These are phyloP conservation scores for Tuctoria greenei DNA, from an alignment of 176 grass and related monocot genomes.

Conservation along the genomic window DNA sequence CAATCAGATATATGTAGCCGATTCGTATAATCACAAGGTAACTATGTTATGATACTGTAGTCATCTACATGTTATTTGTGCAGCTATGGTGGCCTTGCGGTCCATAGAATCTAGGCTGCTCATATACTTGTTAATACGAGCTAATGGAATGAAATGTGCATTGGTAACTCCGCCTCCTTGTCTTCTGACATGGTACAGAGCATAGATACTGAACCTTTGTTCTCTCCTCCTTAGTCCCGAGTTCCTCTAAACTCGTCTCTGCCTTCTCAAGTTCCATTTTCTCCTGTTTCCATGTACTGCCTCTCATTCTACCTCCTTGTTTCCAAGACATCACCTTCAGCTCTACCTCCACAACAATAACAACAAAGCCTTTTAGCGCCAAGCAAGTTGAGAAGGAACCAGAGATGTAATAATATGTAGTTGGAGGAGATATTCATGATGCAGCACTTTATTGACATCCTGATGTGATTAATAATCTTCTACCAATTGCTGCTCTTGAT, in stretches of 20 bases:
- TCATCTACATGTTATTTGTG: background rate
- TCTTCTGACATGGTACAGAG: background rate
- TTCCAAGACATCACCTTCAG: too few species aligned
- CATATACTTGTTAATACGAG: background rate
- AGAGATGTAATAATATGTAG: too few species aligned
- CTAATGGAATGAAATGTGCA: background rate
- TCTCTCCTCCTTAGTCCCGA: background rate
- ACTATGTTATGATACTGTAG: constrained; percentile 25
- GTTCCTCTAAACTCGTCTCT: background rate
- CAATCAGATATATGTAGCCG: constrained; percentile 86
- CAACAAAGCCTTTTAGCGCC: too few species aligned
- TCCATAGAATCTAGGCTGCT: background rate
- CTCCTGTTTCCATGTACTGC: too few species aligned
- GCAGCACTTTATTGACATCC: too few species aligned
- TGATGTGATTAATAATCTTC: too few species aligned
- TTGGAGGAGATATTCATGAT: too few species aligned
- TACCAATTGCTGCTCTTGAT: too few species aligned
- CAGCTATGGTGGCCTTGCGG: background rate
- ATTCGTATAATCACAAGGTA: constrained; percentile 99
- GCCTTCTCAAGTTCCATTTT: background rate
- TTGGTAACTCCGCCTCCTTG: too few species aligned
- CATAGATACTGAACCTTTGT: background rate
- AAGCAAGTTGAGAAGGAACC: too few species aligned
- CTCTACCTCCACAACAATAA: too few species aligned
- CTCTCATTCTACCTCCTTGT: too few species aligned